Base-by-base conservation (phyloP, 768 basidiomycete genomes). In the Flagelloscypha sp. region DNA sequence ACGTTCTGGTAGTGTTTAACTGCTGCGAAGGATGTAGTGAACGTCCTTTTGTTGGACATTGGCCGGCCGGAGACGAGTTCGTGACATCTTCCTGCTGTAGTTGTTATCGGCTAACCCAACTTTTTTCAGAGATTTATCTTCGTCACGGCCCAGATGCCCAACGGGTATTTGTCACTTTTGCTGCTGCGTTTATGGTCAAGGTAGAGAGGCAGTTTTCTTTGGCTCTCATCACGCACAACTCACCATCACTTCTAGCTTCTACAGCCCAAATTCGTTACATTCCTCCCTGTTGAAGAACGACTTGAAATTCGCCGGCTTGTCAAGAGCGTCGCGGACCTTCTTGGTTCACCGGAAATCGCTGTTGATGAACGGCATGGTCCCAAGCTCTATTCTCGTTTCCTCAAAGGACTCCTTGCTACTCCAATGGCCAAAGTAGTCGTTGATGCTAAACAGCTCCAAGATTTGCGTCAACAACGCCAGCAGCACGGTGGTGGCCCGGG, bases 301-400 rank as follows among this genome's bases (percentile, higher is more conserved):
- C 48, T 61, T 12, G 74, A 79, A 41, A 83, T 88, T 37, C 72
- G 74, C 15, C 50, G 55, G 0, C 61, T 76, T 16, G 82, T 90
- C 0, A 74, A 79, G 48, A 65, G 68, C 37, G 74, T 82, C 39
- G 69, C 81, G 30, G 67, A 82, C 41, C 66, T 86, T 1, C 67
- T 89, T 4, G 70, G 72, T 3, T 75, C 78, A 0, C 70, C 80
- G 5, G 76, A 79, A 36, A 72, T 89, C 12, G 78, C 79, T 13
- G 69, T 89, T 40, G 87, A 90, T 56, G 79, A 84, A 18, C 76
- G 77, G 12, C 85, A 89, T 49, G 83, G 81, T 0, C 86, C 85
- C 1, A 81, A 76, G 51, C 61, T 88, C 5, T 88, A 86, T 53
- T 74, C 86, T 0, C 77, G 74, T 31, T 89, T 89, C 70, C 65